These are phyloP conservation scores for Sextonia rubra DNA, from an alignment of 164 flowering plant species.

Conservation along the genomic window DNA sequence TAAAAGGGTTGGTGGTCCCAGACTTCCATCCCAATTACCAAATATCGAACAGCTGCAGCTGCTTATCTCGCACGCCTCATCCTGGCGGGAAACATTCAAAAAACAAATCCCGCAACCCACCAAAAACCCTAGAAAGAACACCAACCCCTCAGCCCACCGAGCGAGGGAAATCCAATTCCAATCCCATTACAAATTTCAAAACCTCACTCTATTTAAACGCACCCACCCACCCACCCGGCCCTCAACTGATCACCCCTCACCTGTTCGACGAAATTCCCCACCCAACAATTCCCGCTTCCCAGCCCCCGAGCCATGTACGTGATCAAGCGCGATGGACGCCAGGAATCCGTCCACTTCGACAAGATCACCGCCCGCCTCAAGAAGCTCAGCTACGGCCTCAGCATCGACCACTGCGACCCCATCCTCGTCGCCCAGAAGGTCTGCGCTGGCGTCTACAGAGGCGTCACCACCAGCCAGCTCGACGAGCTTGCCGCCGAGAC, in stretches of 20 bases:
- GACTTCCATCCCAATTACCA: no score
- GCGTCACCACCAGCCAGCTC: slow-evolving; percentile 94
- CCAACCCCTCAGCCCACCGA: no score
- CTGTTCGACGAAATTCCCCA: slow-evolving; percentile 42
- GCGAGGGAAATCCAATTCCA: neutral
- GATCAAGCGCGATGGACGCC: slow-evolving; percentile 92
- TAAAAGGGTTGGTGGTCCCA: no score
- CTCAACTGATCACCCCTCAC: neutral
- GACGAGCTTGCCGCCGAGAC: slow-evolving; percentile 99
- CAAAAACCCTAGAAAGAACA: neutral
- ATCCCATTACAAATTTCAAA: neutral
- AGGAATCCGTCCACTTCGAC: slow-evolving; percentile 93
- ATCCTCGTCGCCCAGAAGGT: slow-evolving; percentile 94
- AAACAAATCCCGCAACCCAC: no score
- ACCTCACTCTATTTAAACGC: neutral
- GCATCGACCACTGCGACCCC: slow-evolving; percentile 90
- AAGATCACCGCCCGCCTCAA: slow-evolving; percentile 95
- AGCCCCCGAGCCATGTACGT: slow-evolving; percentile 59
- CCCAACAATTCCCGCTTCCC: neutral
- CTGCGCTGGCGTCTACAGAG: slow-evolving; percentile 96
- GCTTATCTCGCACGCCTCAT: neutral
- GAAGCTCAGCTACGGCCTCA: slow-evolving; percentile 94
- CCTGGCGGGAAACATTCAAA: no score
- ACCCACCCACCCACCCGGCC: no score
- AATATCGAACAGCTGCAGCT: no score